These are phyloP conservation scores for Cymbidium sinense DNA, from an alignment of 106 monocot genomes.

Conservation along the genomic window DNA sequence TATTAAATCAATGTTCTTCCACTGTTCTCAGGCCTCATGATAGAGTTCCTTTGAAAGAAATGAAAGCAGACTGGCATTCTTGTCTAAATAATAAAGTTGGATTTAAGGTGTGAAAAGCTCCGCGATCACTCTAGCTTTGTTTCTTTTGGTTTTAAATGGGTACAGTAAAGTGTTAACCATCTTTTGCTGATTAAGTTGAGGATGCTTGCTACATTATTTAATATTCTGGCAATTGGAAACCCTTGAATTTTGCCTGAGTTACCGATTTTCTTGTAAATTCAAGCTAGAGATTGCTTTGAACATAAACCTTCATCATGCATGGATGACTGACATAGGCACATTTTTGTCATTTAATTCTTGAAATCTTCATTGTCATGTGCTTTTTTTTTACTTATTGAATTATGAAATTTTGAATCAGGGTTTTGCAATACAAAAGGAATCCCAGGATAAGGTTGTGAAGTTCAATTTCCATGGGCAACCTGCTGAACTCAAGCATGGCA, in stretches of 20 bases:
- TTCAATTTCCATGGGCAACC: constrained; percentile 55
- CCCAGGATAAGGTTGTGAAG: constrained; percentile 44
- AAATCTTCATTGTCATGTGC: not conserved
- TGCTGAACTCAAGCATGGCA: constrained; percentile 56
- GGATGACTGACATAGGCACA: not conserved
- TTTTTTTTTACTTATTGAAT: not conserved
- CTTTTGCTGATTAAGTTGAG: not conserved
- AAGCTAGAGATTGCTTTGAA: not conserved
- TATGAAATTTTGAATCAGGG: constrained; percentile 33
- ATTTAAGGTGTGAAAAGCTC: constrained; percentile 45
- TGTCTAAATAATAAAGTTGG: constrained; percentile 64
- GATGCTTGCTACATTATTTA: not conserved
- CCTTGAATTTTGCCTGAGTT: not conserved
- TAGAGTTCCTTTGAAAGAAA: constrained; percentile 59
- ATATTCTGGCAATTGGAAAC: not conserved
- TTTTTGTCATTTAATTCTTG: not conserved
- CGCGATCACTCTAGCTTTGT: not conserved
- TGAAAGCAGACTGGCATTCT: constrained; percentile 78
- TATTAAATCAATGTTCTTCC: not conserved
- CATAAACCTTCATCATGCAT: not conserved
- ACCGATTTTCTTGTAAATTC: not conserved
- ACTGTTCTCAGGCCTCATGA: constrained; percentile 58
- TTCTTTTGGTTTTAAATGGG: not conserved
- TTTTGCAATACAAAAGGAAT: constrained; percentile 61
- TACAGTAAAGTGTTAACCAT: not conserved